phyloP scores from a whole-genome alignment of 768 basidiomycete species.

The Mycena sanguinolenta region DNA sequence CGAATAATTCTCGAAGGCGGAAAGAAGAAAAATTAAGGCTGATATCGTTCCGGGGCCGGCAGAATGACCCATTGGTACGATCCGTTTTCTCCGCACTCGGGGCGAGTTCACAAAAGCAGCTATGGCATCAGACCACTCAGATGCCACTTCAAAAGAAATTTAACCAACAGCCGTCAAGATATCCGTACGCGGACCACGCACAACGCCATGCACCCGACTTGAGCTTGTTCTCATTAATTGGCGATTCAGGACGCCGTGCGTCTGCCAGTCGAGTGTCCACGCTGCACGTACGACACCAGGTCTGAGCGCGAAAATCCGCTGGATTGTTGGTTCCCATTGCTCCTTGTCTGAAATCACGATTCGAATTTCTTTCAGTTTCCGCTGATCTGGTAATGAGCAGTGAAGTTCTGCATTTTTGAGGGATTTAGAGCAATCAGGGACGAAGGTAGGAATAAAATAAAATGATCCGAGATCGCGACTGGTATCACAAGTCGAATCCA shows the following conservation, averaged over 20 bases:
- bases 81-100: constrained; percentile 49
- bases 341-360: constrained; percentile 63
- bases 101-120: constrained; percentile 49
- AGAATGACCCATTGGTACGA: constrained; percentile 59
- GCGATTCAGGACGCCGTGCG: constrained; percentile 63
- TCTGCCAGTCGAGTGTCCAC: constrained; percentile 66
- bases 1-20: too few relatives aligned
- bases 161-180: too few relatives aligned
- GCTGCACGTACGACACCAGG: constrained; percentile 53
- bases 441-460: too few relatives aligned
- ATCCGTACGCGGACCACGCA: too few relatives aligned
- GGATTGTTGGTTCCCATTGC: constrained; percentile 65
- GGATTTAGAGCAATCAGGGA: too few relatives aligned
- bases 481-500: too few relatives aligned
- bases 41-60: constrained; percentile 58
- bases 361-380: too few relatives aligned
- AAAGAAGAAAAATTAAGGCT: constrained; percentile 26
- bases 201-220: constrained; percentile 54
- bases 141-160: constrained; percentile 43
- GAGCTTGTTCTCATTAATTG: constrained; percentile 46
- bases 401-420: too few relatives aligned
- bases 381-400: too few relatives aligned
- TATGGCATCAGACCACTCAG: constrained; percentile 55
- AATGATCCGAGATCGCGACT: too few relatives aligned
- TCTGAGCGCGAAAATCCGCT: constrained; percentile 51